Conservation (phyloP, 331 rosid species). For the Rosa hybrid region DNA sequence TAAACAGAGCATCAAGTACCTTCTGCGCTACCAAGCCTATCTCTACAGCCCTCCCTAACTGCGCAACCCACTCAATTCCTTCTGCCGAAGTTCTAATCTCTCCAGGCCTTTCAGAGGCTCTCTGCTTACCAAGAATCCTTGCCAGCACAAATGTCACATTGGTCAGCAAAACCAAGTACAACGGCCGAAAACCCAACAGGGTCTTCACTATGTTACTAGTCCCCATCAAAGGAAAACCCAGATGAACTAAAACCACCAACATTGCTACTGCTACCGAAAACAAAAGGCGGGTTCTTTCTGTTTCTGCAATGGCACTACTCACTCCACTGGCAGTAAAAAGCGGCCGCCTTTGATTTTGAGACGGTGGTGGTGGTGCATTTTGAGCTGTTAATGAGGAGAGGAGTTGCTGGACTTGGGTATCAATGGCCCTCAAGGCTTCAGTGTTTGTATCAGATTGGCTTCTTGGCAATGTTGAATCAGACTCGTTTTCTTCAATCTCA, state of each 20-base stretch:
- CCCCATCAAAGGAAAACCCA: conserved; percentile 50
- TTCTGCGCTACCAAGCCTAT: conserved; percentile 45
- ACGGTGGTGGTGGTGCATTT: not conserved
- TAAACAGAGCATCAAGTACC: conserved; percentile 64
- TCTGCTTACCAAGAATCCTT: conserved; percentile 34
- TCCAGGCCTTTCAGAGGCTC: conserved; percentile 23
- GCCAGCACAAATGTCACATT: conserved; percentile 59
- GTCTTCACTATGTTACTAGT: conserved; percentile 35
- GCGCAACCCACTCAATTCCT: conserved; percentile 40
- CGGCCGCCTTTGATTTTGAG: not conserved
- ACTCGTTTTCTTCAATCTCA: conserved; percentile 28
- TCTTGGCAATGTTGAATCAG: conserved; percentile 29
- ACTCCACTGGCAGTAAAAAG: conserved; percentile 45
- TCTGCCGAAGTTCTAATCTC: conserved; percentile 10
- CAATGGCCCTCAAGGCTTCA: conserved; percentile 27
- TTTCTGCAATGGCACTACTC: conserved; percentile 51
- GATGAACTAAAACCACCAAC: conserved; percentile 52
- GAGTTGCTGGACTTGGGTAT: conserved; percentile 27
- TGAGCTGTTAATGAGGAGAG: conserved; percentile 16
- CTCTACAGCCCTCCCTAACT: conserved; percentile 50
- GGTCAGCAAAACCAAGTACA: conserved; percentile 66
- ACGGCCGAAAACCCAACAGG: conserved; percentile 52
- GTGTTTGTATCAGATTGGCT: conserved; percentile 1
- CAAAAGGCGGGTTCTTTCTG: conserved; percentile 47
- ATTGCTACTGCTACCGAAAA: conserved; percentile 56